Conservation (phyloP, 345 rosid species). For the Hibiscus tridactylites region DNA sequence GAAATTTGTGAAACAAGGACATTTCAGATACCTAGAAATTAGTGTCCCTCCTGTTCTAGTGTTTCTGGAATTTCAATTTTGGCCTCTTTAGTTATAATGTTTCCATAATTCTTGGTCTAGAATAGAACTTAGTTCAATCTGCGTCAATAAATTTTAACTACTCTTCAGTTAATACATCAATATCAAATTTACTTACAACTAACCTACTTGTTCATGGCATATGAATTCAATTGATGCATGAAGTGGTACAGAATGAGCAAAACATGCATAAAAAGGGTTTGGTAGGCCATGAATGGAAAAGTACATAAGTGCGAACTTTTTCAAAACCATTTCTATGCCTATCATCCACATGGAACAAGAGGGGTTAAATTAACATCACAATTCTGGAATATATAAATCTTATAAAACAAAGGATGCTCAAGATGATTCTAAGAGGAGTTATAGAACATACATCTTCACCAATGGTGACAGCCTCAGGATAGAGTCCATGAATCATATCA, state of each 20-base stretch:
- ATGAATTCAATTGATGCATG: neutral
- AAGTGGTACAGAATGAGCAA: neutral
- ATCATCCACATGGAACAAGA: neutral
- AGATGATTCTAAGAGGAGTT: neutral
- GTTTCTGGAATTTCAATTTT: neutral
- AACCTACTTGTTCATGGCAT: neutral
- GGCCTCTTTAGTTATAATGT: neutral
- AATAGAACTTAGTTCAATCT: neutral
- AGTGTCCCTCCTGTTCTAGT: neutral
- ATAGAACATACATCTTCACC: constrained; percentile 79
- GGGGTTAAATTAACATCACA: neutral
- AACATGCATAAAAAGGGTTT: neutral
- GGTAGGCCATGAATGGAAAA: neutral
- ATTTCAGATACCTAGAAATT: neutral
- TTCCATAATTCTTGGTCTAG: neutral
- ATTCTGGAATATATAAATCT: neutral
- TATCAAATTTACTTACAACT: neutral
- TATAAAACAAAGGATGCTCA: neutral
- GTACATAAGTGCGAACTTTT: neutral
- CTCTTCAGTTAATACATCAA: neutral
- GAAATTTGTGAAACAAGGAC: neutral
- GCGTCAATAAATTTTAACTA: neutral
- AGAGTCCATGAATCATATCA: constrained; percentile 86
- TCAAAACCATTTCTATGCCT: neutral
- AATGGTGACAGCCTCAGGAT: constrained; percentile 75